Evolutionary conservation across 1,139 yeast species (phyloP).

Genomic region (Taiozyma sp.): DNA sequence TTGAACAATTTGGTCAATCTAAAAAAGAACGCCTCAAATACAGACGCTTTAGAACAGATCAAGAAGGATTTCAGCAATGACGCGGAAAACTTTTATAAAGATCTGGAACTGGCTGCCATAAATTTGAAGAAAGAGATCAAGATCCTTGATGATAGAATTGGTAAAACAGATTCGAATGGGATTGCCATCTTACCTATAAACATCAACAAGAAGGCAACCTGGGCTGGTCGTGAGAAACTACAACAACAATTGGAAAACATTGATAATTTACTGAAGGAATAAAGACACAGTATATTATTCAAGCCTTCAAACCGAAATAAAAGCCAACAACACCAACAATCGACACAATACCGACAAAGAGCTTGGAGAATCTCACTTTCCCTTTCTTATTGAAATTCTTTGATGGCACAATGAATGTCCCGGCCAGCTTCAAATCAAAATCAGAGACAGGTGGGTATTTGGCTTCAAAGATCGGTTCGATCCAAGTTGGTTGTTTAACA

Average conservation of each 20-base stretch:
- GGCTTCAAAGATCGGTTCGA: conserved; percentile 49
- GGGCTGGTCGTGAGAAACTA: conserved; percentile 47
- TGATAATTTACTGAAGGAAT: not conserved
- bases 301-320: conserved; percentile 9
- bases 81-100: conserved; percentile 19
- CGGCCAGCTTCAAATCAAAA: conserved; percentile 28
- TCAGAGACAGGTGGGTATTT: conserved; percentile 68
- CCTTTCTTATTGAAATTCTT: conserved; percentile 21
- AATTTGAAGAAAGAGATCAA: conserved; percentile 53
- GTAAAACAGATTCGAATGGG: conserved; percentile 37
- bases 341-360: conserved; percentile 6
- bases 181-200: conserved; percentile 55
- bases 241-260: conserved; percentile 21
- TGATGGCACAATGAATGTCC: conserved; percentile 14
- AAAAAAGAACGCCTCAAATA: conserved; percentile 19
- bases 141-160: conserved; percentile 53
- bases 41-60: conserved; percentile 9
- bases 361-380: conserved; percentile 5
- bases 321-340: conserved; percentile 11
- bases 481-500: conserved; percentile 63
- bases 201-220: conserved; percentile 59
- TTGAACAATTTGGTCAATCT: conserved; percentile 15
- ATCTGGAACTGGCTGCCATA: conserved; percentile 28
- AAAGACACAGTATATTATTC: not conserved
- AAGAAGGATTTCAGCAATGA: conserved; percentile 17